Base-by-base conservation (phyloP, 208 protist species). In the Leishmania turanica region DNA sequence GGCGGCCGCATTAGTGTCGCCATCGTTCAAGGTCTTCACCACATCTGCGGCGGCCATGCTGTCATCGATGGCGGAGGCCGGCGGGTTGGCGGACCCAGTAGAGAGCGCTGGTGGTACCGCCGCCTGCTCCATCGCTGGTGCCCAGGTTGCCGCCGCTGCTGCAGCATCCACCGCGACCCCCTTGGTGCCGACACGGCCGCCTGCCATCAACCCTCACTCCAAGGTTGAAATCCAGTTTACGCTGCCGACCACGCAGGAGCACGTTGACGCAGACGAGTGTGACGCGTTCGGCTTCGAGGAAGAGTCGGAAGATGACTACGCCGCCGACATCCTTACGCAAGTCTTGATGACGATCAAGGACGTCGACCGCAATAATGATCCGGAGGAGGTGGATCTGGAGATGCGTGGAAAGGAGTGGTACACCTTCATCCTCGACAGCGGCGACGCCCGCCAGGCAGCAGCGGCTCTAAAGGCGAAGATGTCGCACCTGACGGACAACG, bases 381-480 rank as follows among this genome's bases (percentile, higher is more conserved):
- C n/a, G 2, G 37, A 78, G 34, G 72, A 62, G 15, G 21, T 13
- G 5, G 24, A 15, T 24, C 42, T 69, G 17, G 34, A 60, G 75
- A 15, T 19, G 27, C 40, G 31, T 9, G 75, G 37, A 13, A n/a
- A 69, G 21, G 42, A 68, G 7, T 78, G 75, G 75, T 49, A 70
- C 58, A 15, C 3, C 9, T 37, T 78, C n/a, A 69, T 69, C 45
- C 42, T 69, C 34, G 17, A 40, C 45, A 21, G 3, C 69, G 66
- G 34, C 21, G 37, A 66, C 42, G 34, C 69, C 9, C 51, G n/a
- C 13, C 8, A 37, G 51, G 53, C 77, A 31, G 81, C 77, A 24
- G 62, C 37, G 58, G 81, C 83, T 40, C 86, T 97, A 58, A 53
- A 90, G n/a, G 70, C 78, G 2, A n/a, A 56, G 27, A 77, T 97